Conservation (phyloP, 2,329 filamentous ascomycete genomes). For the Fusarium tricinctum region DNA sequence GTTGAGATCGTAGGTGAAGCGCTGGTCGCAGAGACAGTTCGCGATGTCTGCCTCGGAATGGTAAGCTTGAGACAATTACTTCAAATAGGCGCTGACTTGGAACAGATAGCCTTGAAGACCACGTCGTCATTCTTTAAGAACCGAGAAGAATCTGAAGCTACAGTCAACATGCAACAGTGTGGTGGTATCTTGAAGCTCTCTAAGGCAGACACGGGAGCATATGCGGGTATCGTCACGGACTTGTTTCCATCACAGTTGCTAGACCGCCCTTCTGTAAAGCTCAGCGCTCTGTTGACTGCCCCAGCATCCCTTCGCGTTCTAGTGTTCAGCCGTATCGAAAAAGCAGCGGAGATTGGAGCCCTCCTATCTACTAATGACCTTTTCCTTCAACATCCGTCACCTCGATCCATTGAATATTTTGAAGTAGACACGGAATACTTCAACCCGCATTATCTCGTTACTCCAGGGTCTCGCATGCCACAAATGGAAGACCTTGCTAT, state of each 20-base stretch:
- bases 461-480: not conserved
- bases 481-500: constrained; percentile 4
- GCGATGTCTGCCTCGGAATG: not conserved
- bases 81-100: fast-evolving
- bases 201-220: not conserved
- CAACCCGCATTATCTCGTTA: not conserved
- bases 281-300: not conserved
- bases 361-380: fast-evolving
- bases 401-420: not conserved
- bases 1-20: too few species aligned
- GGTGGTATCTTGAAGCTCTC: not conserved
- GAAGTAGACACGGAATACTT: constrained; percentile 1
- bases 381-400: not conserved
- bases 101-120: fast-evolving
- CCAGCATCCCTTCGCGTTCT: not conserved
- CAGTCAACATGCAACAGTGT: not conserved
- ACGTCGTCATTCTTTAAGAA: not conserved
- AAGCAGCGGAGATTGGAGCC: not conserved
- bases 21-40: not conserved
- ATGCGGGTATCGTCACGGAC: not conserved
- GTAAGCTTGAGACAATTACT: not conserved
- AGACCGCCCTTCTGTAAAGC: fast-evolving
- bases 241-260: not conserved
- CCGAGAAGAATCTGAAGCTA: not conserved
- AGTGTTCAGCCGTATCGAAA: fast-evolving